Conservation (phyloP, 2,329 filamentous ascomycete species). For the Colletotrichum siamense region DNA sequence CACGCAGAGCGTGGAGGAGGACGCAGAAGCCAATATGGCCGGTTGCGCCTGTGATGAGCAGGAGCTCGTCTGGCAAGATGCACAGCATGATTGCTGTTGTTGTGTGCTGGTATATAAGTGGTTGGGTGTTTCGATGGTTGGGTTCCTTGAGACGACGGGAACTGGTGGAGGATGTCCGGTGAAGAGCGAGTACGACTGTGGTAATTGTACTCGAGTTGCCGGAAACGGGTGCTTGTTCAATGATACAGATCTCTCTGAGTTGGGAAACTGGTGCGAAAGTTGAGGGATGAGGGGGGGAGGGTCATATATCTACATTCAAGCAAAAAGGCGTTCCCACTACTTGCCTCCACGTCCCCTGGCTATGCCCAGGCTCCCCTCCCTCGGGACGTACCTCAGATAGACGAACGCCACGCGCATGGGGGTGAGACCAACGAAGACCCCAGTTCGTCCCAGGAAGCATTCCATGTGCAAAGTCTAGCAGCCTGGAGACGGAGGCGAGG, state of each 20-base stretch:
- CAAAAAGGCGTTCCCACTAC: neutral
- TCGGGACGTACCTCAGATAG: constrained; percentile 3
- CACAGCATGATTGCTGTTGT: constrained; percentile 10
- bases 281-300: neutral
- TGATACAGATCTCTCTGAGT: neutral
- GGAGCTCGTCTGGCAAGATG: constrained; percentile 15
- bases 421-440: neutral
- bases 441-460: neutral
- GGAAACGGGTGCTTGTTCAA: neutral
- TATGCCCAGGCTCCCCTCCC: neutral
- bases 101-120: neutral
- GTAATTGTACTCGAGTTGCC: neutral
- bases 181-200: neutral
- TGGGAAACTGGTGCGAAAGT: neutral
- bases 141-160: neutral
- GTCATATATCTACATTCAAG: constrained; percentile 6
- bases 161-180: constrained; percentile 1
- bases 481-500: neutral
- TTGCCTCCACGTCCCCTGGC: neutral
- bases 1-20: constrained; percentile 29
- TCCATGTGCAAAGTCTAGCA: neutral
- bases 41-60: constrained; percentile 35
- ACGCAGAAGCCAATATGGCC: constrained; percentile 35
- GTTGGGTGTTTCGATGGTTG: neutral
- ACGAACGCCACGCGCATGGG: constrained; percentile 9